Evolutionary conservation across 371 early-diverging fungal species (phyloP), one percentile per base, ranked within the genome.

Genomic region (Apophysomyces elegans): DNA sequence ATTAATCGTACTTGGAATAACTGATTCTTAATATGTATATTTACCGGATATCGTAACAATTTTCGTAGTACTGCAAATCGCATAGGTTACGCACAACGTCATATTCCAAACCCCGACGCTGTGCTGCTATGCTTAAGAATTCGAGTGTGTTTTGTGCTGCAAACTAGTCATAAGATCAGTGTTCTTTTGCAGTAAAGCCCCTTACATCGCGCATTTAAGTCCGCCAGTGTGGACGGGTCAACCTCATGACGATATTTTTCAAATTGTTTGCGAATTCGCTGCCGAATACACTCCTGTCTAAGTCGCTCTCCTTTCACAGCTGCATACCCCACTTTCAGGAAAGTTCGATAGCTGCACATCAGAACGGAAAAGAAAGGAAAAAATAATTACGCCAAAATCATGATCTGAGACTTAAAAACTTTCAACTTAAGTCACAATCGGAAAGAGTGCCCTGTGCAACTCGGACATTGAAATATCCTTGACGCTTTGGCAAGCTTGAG

Each of bases 21-120:
- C 0, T 41, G 11, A 1, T 41, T 50, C 54, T 7, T 21, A 16
- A 50, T 50, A 9, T n/a, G 11, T n/a, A 5, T 21, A 7, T 18
- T 50, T 62, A 68, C 68, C 68, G 58, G 8, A 60, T 50, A 13
- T 58, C 54, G 46, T 68, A 68, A 18, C 57, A 37, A 14, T 61
- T 44, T 35, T 58, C 58, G 21, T 68, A 41, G 18, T 32, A 46
- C 32, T 68, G 61, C 21, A 68, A 35, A 32, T 58, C 38, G 38
- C 68, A 68, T 1, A 68, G 58, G 54, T 68, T 68, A 8, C 63
- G 63, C 46, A 68, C 68, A 50, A 68, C 47, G 14, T 62, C 60
- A 50, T 50, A 47, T 26, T 62, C 68, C 14, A 68, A 35, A 14
- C 68, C 68, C 50, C 26, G 32, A 8, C 63, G 35, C 38, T 59